phyloP scores from a whole-genome alignment of 768 basidiomycete genomes.

The Pholiota molesta region DNA sequence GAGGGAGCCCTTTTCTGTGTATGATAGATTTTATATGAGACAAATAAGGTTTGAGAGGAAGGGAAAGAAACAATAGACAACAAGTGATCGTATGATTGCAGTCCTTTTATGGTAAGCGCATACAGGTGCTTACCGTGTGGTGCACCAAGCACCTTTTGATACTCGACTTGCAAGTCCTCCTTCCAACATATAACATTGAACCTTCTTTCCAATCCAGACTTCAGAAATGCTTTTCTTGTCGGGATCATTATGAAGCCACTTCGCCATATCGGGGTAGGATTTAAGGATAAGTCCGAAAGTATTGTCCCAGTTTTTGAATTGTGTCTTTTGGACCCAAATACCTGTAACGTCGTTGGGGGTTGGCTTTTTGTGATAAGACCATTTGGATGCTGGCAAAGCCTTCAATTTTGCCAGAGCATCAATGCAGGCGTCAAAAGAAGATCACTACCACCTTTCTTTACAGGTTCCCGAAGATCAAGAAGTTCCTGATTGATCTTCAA shows the following conservation, averaged over 20 bases:
- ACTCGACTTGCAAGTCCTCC: too few relatives aligned
- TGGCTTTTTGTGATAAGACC: not conserved
- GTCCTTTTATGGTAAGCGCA: too few relatives aligned
- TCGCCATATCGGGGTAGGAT: not conserved
- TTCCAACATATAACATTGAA: not conserved
- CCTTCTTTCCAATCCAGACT: not conserved
- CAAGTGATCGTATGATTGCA: too few relatives aligned
- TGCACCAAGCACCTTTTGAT: too few relatives aligned
- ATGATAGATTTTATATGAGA: too few relatives aligned
- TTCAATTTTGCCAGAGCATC: not conserved
- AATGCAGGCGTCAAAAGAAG: not conserved
- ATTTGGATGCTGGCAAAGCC: not conserved
- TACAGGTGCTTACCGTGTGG: too few relatives aligned
- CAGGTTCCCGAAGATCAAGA: not conserved
- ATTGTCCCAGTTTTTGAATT: not conserved
- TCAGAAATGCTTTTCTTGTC: not conserved
- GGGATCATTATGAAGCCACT: not conserved
- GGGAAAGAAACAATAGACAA: too few relatives aligned
- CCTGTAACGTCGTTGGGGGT: not conserved
- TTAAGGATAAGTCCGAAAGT: not conserved
- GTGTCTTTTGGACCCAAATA: not conserved
- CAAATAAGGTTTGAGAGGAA: too few relatives aligned
- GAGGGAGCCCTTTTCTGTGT: too few relatives aligned
- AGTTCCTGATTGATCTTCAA: not conserved
- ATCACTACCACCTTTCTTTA: not conserved